These are phyloP conservation scores for Leccinum sublutescens DNA, from an alignment of 768 basidiomycete genomes.

Conservation along the genomic window DNA sequence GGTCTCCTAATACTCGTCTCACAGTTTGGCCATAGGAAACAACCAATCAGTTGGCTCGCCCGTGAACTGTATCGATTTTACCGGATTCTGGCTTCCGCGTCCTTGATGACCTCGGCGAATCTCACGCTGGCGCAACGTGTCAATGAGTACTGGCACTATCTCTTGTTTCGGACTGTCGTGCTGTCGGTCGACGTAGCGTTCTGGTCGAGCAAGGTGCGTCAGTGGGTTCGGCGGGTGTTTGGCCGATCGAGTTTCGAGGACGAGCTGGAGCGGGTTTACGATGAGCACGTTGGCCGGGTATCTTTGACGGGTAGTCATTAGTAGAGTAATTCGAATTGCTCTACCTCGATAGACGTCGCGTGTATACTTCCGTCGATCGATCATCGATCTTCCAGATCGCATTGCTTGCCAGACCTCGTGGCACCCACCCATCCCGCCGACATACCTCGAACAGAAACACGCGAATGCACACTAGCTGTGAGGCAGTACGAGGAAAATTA, in stretches of 20 bases:
- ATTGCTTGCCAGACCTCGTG: slow-evolving; percentile 13
- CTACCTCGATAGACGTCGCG: too few relatives aligned
- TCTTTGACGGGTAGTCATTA: too few relatives aligned
- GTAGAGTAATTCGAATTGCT: too few relatives aligned
- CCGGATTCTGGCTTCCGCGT: slow-evolving; percentile 75
- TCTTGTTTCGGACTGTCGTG: slow-evolving; percentile 64
- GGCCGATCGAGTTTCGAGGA: slow-evolving; percentile 74
- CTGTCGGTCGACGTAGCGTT: slow-evolving; percentile 71
- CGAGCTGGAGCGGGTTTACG: slow-evolving; percentile 56
- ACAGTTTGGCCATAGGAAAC: slow-evolving; percentile 45
- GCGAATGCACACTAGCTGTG: slow-evolving; percentile 40
- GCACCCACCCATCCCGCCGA: slow-evolving; percentile 38
- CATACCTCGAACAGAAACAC: slow-evolving; percentile 53
- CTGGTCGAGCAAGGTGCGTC: slow-evolving; percentile 53
- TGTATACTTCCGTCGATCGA: too few relatives aligned
- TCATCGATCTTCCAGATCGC: background rate
- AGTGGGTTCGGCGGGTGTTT: slow-evolving; percentile 40
- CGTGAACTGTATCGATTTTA: slow-evolving; percentile 69
- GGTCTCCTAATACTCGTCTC: too few relatives aligned
- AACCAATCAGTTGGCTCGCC: slow-evolving; percentile 84
- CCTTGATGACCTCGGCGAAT: slow-evolving; percentile 47
- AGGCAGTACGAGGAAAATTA: slow-evolving; percentile 50
- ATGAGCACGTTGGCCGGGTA: too few relatives aligned
- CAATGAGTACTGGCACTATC: slow-evolving; percentile 58
- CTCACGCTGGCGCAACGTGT: slow-evolving; percentile 37